Evolutionary conservation across 257 asterid species (phyloP), one percentile per base, ranked within the genome.

Genomic region (Nicotiana sylvestris): DNA sequence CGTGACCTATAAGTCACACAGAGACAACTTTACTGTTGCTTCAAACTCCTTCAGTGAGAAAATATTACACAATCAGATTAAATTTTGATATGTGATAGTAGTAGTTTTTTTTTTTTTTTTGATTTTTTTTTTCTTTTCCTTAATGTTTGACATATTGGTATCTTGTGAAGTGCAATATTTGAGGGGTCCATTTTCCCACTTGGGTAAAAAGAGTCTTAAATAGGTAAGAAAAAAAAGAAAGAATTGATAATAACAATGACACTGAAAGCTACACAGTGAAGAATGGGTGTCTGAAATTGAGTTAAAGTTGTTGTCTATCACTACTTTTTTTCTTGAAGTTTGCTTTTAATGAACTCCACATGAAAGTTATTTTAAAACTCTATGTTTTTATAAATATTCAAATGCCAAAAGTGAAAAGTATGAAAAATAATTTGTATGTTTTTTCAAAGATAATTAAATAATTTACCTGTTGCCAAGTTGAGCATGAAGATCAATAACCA

Each of bases 401-500:
- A 74, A 74, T 49, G 43, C 11, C 57, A 74, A 46, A 74, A 51
- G 16, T 53, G 43, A 76, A 76, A 76, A 29, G 80, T 29, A 76
- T 29, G 29, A 51, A 64, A 76, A 76, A 49, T 55, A 76, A 25
- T 49, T 72, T 46, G 9, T 46, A 27, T 76, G 16, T 57, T 43
- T 61, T 13, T 18, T 32, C 39, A 11, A 25, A 56, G 16, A 68
- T 64, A 66, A 58, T 16, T 58, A 32, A 61, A 49, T 33, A 37
- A 69, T 1, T 15, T 1, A 94, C 99, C 98, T 95, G 90, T 96
- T 94, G 76, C 99, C 99, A 60, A 96, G 97, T 78, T 94, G 97
- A 85, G 98, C 95, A 89, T 94, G 99, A 64, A 96, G 98, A 89
- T 96, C 99, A 92, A 96, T 96, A 21, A 96, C 99, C 93, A 89